Base-by-base conservation (phyloP, 495 filamentous ascomycete species). In the Tirmania nivea region DNA sequence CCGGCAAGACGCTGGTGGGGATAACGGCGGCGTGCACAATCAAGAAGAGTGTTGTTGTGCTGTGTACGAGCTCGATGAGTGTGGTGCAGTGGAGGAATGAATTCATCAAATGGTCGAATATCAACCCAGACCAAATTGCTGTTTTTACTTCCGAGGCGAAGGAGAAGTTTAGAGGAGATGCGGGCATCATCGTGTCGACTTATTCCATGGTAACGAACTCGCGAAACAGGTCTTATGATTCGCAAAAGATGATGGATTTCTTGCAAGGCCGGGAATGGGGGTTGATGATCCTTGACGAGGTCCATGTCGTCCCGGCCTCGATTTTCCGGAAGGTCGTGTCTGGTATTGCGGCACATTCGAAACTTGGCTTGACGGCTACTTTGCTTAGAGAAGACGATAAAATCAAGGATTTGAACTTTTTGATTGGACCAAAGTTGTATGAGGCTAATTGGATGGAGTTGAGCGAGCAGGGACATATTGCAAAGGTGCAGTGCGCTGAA, bases 391-490 rank as follows among this genome's bases (percentile, higher is more conserved):
- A 97, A 65, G 90, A 97, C 64, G 88, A 97, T 73, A 95, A 95
- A 69, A 96, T 97, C 60, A 83, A 81, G 19, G 88, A 96, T 73
- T 70, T 97, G 50, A 97, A 97, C 66, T 96, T 95, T 66, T 71
- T 97, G 61, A 96, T 97, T 66, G 90, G 90, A 0, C 90, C 90
- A 5, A 97, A 97, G 63, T 74, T 97, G 1, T 97, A 94, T 67
- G 90, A 97, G 65, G 90, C 90, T 25, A 97, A 97, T 66, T 97
- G 90, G 90, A 94, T 96, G 84, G 89, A 97, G 66, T 76, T 97
- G 45, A 87, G 88, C 0, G 84, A 95, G 55, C 84, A 94, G 66
- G 90, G 90, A 12, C 90, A 96, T 65, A 97, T 97, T 63, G 90
- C 90, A 45, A 86, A 85, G 59, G 90, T 97, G 1, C 90, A 97